Evolutionary conservation across 257 asterid genomes (phyloP).

Genomic region (Eucommia ulmoides): DNA sequence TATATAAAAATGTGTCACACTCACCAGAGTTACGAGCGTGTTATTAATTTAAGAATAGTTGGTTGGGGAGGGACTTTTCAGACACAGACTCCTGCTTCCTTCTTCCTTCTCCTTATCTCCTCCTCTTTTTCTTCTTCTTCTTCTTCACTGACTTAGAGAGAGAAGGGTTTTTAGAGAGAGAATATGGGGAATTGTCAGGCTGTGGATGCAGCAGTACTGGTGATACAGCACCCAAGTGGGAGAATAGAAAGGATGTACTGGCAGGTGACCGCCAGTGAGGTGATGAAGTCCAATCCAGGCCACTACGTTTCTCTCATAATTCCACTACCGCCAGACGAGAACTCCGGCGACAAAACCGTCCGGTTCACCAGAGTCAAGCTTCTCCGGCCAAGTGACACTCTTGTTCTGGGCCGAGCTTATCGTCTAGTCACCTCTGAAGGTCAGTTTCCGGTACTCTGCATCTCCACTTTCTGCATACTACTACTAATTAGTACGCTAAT

Average conservation of each 20-base stretch:
- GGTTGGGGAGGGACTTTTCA: no score
- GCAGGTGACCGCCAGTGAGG: conserved; percentile 47
- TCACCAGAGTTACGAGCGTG: no score
- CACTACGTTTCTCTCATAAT: conserved; percentile 88
- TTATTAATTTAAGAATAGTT: no score
- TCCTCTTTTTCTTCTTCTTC: conserved; percentile 4
- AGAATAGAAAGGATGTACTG: conserved; percentile 46
- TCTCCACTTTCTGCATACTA: neutral
- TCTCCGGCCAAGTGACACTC: conserved; percentile 2
- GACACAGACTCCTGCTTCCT: neutral
- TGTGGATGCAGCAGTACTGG: conserved; percentile 60
- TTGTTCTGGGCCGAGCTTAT: neutral
- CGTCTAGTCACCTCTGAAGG: neutral
- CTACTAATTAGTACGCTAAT: no score
- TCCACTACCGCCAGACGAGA: conserved; percentile 62
- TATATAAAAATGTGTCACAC: no score
- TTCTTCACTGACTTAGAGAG: neutral
- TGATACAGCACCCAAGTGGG: conserved; percentile 67
- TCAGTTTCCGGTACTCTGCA: neutral
- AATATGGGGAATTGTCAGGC: conserved; percentile 97
- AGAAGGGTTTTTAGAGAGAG: neutral
- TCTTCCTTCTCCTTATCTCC: neutral
- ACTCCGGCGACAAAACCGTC: conserved; percentile 11
- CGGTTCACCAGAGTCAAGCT: neutral
- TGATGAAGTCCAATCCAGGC: conserved; percentile 81